Conservation (phyloP, 208 protist species). For the Phytomonas sp. region DNA sequence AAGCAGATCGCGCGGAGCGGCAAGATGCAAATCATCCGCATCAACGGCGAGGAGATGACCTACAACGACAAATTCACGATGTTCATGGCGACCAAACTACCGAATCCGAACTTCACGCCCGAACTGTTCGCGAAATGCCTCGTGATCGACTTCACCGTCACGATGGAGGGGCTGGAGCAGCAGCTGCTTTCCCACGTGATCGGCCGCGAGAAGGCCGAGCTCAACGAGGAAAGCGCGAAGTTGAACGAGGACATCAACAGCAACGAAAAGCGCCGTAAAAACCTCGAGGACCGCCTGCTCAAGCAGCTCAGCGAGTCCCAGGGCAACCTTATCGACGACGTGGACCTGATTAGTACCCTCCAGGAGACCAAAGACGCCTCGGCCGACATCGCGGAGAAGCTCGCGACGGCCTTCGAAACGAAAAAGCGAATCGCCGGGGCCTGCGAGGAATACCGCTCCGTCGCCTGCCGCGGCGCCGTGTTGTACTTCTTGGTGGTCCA, state of each 20-base stretch:
- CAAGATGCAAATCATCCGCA: conserved; percentile 82
- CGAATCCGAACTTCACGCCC: conserved; percentile 97
- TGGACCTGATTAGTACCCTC: conserved; percentile 93
- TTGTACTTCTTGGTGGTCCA: conserved; percentile 99
- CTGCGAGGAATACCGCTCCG: conserved; percentile 95
- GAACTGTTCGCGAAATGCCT: conserved; percentile 97
- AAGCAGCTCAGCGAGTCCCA: conserved; percentile 92
- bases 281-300: conserved; percentile 92
- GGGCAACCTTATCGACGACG: conserved; percentile 91
- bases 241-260: conserved; percentile 94
- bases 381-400: conserved; percentile 95
- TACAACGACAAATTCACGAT: conserved; percentile 93
- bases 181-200: conserved; percentile 96
- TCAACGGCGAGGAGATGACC: conserved; percentile 90
- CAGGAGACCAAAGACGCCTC: conserved; percentile 96
- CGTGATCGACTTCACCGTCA: conserved; percentile 99
- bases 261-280: conserved; percentile 93
- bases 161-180: conserved; percentile 96
- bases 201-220: conserved; percentile 94
- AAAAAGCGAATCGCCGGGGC: conserved; percentile 94
- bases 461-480: conserved; percentile 95
- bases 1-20: conserved; percentile 89
- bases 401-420: conserved; percentile 91
- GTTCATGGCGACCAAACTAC: conserved; percentile 97
- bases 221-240: conserved; percentile 95